Percentiles rank a stretch among this genome's conserved stretches.
Conservation (phyloP, 1,284 basidiomycete genomes). For the Tilletia walkeri region DNA sequence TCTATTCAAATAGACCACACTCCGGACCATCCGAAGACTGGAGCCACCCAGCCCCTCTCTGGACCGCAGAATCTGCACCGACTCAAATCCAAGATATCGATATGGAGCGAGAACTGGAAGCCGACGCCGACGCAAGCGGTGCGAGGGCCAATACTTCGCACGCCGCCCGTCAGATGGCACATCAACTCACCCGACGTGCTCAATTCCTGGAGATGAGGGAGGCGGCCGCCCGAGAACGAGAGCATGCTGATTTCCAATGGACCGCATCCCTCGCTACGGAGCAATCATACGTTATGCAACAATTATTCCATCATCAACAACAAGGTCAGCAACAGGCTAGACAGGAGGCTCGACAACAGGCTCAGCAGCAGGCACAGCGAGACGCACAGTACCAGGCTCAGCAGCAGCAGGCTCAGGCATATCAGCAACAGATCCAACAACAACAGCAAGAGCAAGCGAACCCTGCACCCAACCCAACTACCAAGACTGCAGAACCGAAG, state of each 20-base stretch:
- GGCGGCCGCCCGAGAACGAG: background rate
- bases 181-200: background rate
- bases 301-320: background rate
- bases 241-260: background rate
- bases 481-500: slow-evolving; percentile 25
- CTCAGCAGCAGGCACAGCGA: background rate
- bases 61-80: background rate
- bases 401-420: background rate
- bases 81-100: slow-evolving; percentile 6
- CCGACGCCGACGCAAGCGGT: background rate
- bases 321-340: background rate
- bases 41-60: slow-evolving; percentile 5
- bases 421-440: slow-evolving; percentile 16
- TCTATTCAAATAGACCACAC: background rate
- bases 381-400: background rate
- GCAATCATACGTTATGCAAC: slow-evolving; percentile 10
- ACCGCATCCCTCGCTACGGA: slow-evolving; percentile 5
- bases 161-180: background rate
- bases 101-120: slow-evolving; percentile 9
- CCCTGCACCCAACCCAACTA: background rate
- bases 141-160: background rate
- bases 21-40: slow-evolving; percentile 10
- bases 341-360: background rate
- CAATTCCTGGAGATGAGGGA: background rate
- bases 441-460: slow-evolving; percentile 12